Percentiles rank a stretch among this genome's conserved stretches.
Conservation (phyloP, 2,329 filamentous ascomycete species). For the Stagonosporopsis cucurbitacearum region DNA sequence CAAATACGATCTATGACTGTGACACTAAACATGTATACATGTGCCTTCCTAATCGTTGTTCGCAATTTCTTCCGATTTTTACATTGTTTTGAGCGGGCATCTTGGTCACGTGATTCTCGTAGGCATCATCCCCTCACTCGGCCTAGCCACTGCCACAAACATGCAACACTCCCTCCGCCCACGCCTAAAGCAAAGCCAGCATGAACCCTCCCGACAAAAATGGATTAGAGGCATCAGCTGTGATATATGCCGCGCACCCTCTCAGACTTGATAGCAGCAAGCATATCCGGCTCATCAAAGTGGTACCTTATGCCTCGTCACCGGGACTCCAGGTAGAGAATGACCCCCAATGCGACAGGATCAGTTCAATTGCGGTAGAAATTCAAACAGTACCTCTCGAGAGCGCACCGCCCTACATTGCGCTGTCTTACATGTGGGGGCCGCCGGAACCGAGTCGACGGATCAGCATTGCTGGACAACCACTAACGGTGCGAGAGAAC, state of each 20-base stretch:
- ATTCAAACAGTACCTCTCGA: background rate
- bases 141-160: background rate
- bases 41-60: too few species aligned
- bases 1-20: too few species aligned
- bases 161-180: background rate
- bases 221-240: too few species aligned
- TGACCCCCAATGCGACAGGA: background rate
- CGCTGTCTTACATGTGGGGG: constrained; percentile 41
- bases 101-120: background rate
- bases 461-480: constrained; percentile 18
- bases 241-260: background rate
- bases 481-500: background rate
- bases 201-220: background rate
- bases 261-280: background rate
- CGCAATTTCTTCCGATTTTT: too few species aligned
- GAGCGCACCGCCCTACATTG: constrained; percentile 34
- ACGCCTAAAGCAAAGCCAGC: background rate
- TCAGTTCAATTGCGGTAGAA: background rate
- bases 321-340: background rate
- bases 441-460: constrained; percentile 18
- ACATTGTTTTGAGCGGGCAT: too few species aligned
- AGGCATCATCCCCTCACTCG: background rate
- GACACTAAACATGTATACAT: too few species aligned
- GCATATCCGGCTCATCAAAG: background rate
- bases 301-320: background rate